A percentile compares a stretch with the other conserved stretches of the same genome.
Conservation (phyloP, 495 filamentous ascomycete genomes). For the Penicillium crystallinum region DNA sequence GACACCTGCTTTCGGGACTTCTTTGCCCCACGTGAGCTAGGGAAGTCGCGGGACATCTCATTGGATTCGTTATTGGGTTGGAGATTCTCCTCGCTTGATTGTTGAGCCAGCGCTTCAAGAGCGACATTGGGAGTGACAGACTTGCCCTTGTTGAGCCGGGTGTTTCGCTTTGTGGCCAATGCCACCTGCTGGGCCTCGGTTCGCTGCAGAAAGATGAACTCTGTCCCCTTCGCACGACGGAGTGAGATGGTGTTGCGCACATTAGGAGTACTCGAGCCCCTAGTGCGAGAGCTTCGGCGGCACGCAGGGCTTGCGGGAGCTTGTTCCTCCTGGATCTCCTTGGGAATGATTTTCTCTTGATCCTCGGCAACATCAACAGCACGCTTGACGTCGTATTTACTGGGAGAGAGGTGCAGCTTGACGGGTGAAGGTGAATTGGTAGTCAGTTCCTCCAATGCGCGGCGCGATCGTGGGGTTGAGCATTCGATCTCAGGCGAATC, state of each 20-base stretch:
- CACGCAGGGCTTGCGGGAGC: conserved; percentile 25
- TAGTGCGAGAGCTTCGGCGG: conserved; percentile 42
- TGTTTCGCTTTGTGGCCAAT: conserved; percentile 51
- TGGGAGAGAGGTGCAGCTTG: conserved; percentile 32
- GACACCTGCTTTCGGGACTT: conserved; percentile 30
- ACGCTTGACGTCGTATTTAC: conserved; percentile 19
- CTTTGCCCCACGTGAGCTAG: background rate
- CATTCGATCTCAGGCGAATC: conserved; percentile 22
- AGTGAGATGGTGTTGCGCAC: conserved; percentile 50
- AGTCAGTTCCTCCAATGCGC: conserved; percentile 47
- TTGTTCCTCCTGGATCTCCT: conserved; percentile 19
- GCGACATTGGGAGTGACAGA: conserved; percentile 42
- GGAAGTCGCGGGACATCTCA: background rate
- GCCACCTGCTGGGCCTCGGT: conserved; percentile 56
- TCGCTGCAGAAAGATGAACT: conserved; percentile 51
- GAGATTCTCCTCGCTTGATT: conserved; percentile 4
- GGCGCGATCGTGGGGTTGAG: conserved; percentile 40
- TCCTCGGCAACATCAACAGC: conserved; percentile 3
- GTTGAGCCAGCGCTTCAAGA: conserved; percentile 39
- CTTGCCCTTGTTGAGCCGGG: conserved; percentile 52
- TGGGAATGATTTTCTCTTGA: conserved; percentile 13
- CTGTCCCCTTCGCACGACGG: conserved; percentile 50
- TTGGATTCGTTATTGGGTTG: conserved; percentile 3
- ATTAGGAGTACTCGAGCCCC: conserved; percentile 22
- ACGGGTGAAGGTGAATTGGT: conserved; percentile 51